Conservation (phyloP, 208 protist genomes). For the Leishmania amazonensis region DNA sequence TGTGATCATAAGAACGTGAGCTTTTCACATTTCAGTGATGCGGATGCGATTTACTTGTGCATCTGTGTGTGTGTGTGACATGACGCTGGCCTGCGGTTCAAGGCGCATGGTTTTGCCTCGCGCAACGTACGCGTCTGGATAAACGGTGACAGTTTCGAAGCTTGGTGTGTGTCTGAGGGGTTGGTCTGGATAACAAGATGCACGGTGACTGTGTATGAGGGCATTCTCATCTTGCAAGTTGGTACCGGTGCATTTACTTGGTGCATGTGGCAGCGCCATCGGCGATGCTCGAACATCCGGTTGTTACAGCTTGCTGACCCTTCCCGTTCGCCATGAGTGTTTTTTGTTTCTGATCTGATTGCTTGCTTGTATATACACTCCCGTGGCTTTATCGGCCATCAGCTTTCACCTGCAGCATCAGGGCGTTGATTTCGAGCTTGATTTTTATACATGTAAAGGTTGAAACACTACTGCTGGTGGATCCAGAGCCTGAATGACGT, state of each 20-base stretch:
- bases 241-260: not conserved
- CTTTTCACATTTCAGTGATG: not conserved
- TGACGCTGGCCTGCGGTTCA: conserved; percentile 13
- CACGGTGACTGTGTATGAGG: conserved; percentile 7
- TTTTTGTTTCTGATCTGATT: not conserved
- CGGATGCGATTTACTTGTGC: conserved; percentile 4
- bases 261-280: not conserved
- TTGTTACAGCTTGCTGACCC: too few relatives aligned
- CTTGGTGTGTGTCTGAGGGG: not conserved
- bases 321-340: not conserved
- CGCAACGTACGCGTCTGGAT: conserved; percentile 2
- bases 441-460: not conserved
- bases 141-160: not conserved
- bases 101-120: not conserved
- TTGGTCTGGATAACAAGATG: conserved; percentile 4
- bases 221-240: not conserved
- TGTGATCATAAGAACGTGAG: conserved; percentile 10
- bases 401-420: not conserved
- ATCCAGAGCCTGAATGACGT: not conserved
- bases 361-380: not conserved
- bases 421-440: not conserved
- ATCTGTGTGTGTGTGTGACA: conserved; percentile 5
- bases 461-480: not conserved
- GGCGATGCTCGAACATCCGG: too few relatives aligned
- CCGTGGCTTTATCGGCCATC: not conserved